These are phyloP conservation scores for Phytophthora boehmeriae DNA, from an alignment of 352 stramenopile genomes.

Conservation along the genomic window DNA sequence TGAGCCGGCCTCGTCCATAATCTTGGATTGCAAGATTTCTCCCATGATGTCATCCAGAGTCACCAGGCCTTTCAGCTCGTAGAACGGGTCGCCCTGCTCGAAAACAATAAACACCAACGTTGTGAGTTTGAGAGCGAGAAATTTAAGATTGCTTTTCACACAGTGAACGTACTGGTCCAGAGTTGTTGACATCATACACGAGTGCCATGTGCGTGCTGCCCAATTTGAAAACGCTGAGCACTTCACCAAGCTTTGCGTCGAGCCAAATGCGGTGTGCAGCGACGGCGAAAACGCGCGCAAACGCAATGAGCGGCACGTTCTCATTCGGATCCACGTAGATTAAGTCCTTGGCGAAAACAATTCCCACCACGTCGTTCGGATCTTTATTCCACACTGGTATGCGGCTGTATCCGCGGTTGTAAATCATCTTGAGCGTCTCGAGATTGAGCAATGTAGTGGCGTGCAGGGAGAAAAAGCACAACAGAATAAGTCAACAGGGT, in stretches of 20 bases:
- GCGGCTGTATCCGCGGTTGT: constrained; percentile 92
- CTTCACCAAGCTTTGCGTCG: constrained; percentile 68
- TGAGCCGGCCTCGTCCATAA: constrained; percentile 95
- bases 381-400: constrained; percentile 96
- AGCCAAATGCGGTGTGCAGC: constrained; percentile 74
- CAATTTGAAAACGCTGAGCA: constrained; percentile 81
- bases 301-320: constrained; percentile 81
- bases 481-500: constrained; percentile 5
- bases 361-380: constrained; percentile 95
- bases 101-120: background rate
- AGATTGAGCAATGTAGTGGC: constrained; percentile 54
- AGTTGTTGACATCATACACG: constrained; percentile 85
- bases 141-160: background rate
- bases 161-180: constrained; percentile 57
- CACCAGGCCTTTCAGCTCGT: constrained; percentile 97
- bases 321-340: constrained; percentile 78
- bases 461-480: constrained; percentile 29
- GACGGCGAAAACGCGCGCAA: constrained; percentile 89
- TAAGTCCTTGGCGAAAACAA: constrained; percentile 96
- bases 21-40: constrained; percentile 96
- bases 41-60: constrained; percentile 99
- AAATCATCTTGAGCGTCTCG: constrained; percentile 76
- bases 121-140: too few species aligned
- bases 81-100: constrained; percentile 91
- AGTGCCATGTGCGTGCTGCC: constrained; percentile 73